phyloP scores from a whole-genome alignment of 768 basidiomycete species.

The Trametes cingulata region DNA sequence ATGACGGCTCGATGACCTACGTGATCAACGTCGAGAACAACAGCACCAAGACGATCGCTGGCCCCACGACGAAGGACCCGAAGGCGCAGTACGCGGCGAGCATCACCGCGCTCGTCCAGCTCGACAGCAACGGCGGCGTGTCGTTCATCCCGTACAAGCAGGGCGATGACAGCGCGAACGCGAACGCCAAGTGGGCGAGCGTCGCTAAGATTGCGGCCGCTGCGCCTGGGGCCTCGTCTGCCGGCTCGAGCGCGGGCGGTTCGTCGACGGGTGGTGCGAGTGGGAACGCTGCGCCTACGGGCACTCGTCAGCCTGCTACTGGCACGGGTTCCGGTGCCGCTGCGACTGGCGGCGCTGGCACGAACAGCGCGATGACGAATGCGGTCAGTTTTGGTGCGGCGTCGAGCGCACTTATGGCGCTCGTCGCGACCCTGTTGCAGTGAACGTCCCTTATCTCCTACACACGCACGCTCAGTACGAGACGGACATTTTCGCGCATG shows the following conservation, averaged over 20 bases:
- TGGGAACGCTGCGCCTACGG: neutral
- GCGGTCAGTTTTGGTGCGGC: neutral
- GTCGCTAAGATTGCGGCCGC: constrained; percentile 48
- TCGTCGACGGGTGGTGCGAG: neutral
- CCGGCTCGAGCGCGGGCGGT: neutral
- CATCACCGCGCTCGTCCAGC: constrained; percentile 62
- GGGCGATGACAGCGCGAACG: constrained; percentile 44
- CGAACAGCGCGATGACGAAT: constrained; percentile 4
- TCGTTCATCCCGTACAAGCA: constrained; percentile 60
- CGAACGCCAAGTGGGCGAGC: constrained; percentile 49
- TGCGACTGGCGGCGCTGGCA: neutral
- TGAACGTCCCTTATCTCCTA: neutral
- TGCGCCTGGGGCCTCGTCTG: constrained; percentile 33
- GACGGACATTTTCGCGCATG: constrained; percentile 16
- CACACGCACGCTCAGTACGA: neutral
- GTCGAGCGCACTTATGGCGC: constrained; percentile 4
- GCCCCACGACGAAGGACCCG: constrained; percentile 61
- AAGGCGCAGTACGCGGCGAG: constrained; percentile 65
- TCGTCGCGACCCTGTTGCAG: constrained; percentile 7
- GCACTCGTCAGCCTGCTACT: neutral
- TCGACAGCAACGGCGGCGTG: constrained; percentile 59
- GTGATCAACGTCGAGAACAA: constrained; percentile 75
- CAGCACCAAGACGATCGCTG: constrained; percentile 59
- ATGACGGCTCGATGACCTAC: constrained; percentile 72
- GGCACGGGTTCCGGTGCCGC: neutral